Evolutionary conservation across 768 basidiomycete genomes (phyloP).

Genomic region (Leccinum variicolor): DNA sequence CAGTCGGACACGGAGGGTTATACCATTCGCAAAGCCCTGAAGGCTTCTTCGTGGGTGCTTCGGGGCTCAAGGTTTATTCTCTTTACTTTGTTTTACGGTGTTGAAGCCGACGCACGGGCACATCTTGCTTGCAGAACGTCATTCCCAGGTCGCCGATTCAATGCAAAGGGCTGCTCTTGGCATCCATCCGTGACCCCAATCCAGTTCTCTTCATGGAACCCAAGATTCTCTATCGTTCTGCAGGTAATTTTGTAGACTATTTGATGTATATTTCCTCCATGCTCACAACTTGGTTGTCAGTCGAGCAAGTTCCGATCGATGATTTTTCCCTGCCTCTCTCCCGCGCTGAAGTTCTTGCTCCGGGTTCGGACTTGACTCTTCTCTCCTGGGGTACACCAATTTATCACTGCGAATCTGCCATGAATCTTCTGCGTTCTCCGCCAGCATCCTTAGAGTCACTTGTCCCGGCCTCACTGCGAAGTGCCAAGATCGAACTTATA

Average conservation of each 20-base stretch:
- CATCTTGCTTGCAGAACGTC: conserved; percentile 48
- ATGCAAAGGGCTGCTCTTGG: conserved; percentile 88
- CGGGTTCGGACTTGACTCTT: conserved; percentile 83
- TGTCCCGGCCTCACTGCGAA: conserved; percentile 61
- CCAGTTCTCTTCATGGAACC: conserved; percentile 97
- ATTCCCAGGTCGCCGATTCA: conserved; percentile 93
- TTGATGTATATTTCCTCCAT: neutral
- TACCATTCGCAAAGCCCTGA: conserved; percentile 97
- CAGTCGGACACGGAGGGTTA: conserved; percentile 88
- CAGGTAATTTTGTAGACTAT: conserved; percentile 42
- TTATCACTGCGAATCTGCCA: conserved; percentile 83
- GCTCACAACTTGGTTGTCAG: conserved; percentile 32
- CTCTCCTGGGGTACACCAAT: conserved; percentile 93
- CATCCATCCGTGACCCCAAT: conserved; percentile 88
- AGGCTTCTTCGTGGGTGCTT: conserved; percentile 88
- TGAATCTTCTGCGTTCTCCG: conserved; percentile 69
- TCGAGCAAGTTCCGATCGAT: conserved; percentile 90
- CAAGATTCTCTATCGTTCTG: conserved; percentile 87
- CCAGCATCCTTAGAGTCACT: conserved; percentile 57
- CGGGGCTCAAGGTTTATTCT: conserved; percentile 72
- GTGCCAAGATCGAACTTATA: conserved; percentile 81
- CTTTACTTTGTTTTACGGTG: neutral
- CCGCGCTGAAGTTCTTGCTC: conserved; percentile 69
- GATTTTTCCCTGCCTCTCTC: conserved; percentile 85
- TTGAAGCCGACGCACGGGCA: neutral